Evolutionary conservation across 768 basidiomycete species (phyloP).

Genomic region (Russula ochroleuca): DNA sequence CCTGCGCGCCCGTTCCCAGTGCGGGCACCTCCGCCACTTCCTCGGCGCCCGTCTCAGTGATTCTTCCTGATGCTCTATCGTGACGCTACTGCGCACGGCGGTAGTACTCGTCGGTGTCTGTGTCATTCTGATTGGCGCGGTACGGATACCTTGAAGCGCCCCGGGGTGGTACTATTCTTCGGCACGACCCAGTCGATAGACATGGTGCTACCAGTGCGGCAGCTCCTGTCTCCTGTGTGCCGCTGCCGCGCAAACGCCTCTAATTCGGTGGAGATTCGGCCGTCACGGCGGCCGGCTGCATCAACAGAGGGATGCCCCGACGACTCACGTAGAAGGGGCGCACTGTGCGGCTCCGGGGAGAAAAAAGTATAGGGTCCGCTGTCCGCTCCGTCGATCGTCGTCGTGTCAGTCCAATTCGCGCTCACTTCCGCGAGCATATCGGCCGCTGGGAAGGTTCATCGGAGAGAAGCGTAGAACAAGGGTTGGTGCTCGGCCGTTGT

Average conservation of each 20-base stretch:
- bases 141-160: conserved; percentile 10
- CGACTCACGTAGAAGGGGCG: not conserved
- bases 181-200: conserved; percentile 22
- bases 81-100: conserved; percentile 13
- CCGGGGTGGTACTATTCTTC: not conserved
- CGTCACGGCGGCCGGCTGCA: not conserved
- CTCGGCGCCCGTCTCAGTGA: not conserved
- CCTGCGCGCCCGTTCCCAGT: not conserved
- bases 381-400: not conserved
- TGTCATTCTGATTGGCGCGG: conserved; percentile 11
- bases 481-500: conserved; percentile 20
- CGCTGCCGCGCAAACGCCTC: not conserved
- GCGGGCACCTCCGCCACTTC: not conserved
- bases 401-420: not conserved
- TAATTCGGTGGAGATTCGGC: not conserved
- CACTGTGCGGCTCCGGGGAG: not conserved
- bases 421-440: conserved; percentile 10
- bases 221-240: not conserved
- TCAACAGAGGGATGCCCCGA: not conserved
- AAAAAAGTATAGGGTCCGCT: not conserved
- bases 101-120: conserved; percentile 5
- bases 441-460: conserved; percentile 2
- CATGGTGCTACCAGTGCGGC: not conserved
- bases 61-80: conserved; percentile 2
- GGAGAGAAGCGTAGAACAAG: conserved; percentile 23